phyloP scores from a whole-genome alignment of 192 early-diverging fungal species.

The Coemansia sp. region DNA sequence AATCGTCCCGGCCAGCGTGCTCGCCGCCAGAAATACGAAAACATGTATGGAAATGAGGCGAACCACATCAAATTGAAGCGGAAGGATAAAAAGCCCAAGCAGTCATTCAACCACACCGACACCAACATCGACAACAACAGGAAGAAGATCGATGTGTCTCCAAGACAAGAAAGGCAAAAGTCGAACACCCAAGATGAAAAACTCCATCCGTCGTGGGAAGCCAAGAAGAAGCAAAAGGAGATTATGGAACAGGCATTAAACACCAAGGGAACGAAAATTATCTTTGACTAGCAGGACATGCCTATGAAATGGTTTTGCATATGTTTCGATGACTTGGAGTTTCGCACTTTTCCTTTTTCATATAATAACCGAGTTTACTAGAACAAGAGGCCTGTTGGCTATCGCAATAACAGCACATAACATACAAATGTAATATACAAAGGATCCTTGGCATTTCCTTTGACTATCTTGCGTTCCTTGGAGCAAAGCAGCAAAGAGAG shows the following conservation, averaged over 20 bases:
- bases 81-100: slow-evolving; percentile 48
- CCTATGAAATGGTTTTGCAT: background rate
- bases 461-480: too few relatives aligned
- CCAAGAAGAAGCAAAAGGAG: slow-evolving; percentile 49
- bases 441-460: too few relatives aligned
- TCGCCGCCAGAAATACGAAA: slow-evolving; percentile 51
- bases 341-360: background rate
- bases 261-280: slow-evolving; percentile 57
- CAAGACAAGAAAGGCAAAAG: slow-evolving; percentile 10
- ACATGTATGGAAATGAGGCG: slow-evolving; percentile 58
- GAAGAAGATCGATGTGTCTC: slow-evolving; percentile 14
- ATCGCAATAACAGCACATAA: background rate
- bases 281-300: slow-evolving; percentile 27
- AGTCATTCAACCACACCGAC: slow-evolving; percentile 1
- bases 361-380: background rate
- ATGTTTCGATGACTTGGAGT: background rate
- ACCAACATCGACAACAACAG: slow-evolving; percentile 19
- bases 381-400: too few relatives aligned
- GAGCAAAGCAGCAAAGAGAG: too few relatives aligned
- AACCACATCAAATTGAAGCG: slow-evolving; percentile 58
- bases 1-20: slow-evolving; percentile 62
- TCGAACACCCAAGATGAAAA: background rate
- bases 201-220: slow-evolving; percentile 52
- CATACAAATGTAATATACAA: too few relatives aligned
- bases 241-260: slow-evolving; percentile 47